Conservation (phyloP, 495 filamentous ascomycete genomes). For the Opeltia flavorubescens region DNA sequence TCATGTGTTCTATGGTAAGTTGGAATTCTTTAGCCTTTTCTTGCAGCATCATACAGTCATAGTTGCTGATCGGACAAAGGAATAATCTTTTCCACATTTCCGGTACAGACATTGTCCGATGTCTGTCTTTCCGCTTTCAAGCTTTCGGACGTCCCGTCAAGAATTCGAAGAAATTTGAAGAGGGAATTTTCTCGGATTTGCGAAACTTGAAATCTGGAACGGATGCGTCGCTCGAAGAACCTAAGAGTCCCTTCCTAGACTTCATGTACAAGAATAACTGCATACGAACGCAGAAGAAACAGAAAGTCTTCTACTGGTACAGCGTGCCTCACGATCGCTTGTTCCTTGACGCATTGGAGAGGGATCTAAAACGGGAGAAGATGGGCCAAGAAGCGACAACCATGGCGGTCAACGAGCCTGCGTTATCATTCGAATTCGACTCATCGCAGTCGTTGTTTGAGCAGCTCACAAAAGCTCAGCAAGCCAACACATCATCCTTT, state of each 20-base stretch:
- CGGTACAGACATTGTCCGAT: conserved; percentile 96
- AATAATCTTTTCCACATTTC: conserved; percentile 99
- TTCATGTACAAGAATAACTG: conserved; percentile 99
- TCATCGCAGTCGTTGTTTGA: conserved; percentile 98
- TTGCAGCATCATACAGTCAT: not conserved
- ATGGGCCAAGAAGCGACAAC: conserved; percentile 98
- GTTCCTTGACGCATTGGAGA: conserved; percentile 92
- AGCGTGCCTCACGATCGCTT: conserved; percentile 95
- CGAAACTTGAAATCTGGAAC: conserved; percentile 96
- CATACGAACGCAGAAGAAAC: conserved; percentile 98
- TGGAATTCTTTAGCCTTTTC: not conserved
- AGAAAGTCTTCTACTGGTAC: conserved; percentile 99
- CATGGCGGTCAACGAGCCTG: conserved; percentile 88
- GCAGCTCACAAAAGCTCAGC: conserved; percentile 98
- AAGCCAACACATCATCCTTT: conserved; percentile 94
- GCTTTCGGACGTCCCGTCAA: conserved; percentile 96
- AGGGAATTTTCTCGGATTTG: conserved; percentile 97
- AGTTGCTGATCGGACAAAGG: conserved; percentile 36
- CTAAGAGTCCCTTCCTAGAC: conserved; percentile 94
- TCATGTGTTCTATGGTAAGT: conserved; percentile 91
- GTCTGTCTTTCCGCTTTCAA: conserved; percentile 95
- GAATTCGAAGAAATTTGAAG: conserved; percentile 99
- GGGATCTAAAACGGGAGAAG: conserved; percentile 96
- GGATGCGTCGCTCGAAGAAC: conserved; percentile 97
- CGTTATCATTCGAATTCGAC: conserved; percentile 96